A percentile compares a stretch with the other conserved stretches of the same genome.
phyloP scores from a whole-genome alignment of 305 asterid genomes.

The Solanum aculeatissimum region DNA sequence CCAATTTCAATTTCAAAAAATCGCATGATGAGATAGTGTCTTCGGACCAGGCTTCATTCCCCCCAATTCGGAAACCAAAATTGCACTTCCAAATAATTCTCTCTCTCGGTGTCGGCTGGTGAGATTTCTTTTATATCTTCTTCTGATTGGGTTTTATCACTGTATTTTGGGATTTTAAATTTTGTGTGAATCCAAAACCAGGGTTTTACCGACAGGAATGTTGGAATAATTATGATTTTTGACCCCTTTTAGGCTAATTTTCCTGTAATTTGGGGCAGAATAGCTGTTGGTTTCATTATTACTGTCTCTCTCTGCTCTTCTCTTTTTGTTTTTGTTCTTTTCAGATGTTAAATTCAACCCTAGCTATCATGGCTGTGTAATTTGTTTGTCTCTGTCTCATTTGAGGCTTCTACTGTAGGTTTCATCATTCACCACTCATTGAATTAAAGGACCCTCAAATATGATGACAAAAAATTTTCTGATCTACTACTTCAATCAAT shows the following conservation, averaged over 20 bases:
- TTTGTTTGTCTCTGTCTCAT: neutral
- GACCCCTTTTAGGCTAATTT: neutral
- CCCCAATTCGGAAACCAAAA: constrained; percentile 38
- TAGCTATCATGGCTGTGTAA: neutral
- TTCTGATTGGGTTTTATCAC: too few relatives aligned
- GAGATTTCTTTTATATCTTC: neutral
- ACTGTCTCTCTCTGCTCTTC: neutral
- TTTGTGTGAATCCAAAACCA: neutral
- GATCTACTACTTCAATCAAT: neutral
- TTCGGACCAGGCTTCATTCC: constrained; percentile 99
- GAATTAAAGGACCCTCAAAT: neutral
- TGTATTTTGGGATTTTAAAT: neutral
- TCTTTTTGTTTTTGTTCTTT: neutral
- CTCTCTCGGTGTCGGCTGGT: neutral
- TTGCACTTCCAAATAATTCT: neutral
- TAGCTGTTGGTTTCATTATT: neutral
- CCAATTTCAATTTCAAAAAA: neutral
- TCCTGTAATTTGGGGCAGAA: neutral
- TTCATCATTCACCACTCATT: neutral
- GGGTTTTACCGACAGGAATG: neutral
- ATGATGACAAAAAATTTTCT: neutral
- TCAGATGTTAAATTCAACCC: neutral
- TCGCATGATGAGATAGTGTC: constrained; percentile 14
- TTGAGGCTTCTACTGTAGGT: neutral
- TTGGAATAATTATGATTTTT: neutral